Evolutionary conservation across 495 filamentous ascomycete genomes (phyloP).

Genomic region (Penicillium odoratum): DNA sequence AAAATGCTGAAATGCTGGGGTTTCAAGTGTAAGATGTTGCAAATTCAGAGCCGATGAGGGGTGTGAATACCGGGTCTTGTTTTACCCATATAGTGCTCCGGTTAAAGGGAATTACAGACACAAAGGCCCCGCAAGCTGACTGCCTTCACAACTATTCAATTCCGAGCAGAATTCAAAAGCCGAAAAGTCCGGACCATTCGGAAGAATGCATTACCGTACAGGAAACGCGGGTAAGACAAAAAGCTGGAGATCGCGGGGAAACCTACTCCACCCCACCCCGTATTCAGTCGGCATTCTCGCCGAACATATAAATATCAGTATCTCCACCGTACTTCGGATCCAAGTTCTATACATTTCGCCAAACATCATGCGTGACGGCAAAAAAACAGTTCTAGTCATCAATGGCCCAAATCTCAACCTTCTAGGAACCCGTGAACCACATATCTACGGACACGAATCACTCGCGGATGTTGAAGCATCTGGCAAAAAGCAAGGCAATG

Average conservation of each 20-base stretch:
- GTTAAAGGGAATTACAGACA: neutral
- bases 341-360: neutral
- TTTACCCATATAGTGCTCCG: neutral
- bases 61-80: neutral
- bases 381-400: constrained; percentile 56
- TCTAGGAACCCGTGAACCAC: constrained; percentile 61
- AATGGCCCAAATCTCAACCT: constrained; percentile 72
- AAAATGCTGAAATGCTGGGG: neutral
- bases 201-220: neutral
- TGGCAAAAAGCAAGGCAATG: constrained; percentile 34
- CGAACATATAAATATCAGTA: neutral
- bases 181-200: neutral
- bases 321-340: neutral
- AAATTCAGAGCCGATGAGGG: too few species aligned
- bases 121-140: neutral
- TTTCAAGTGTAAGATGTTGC: neutral
- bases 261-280: neutral
- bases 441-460: constrained; percentile 58
- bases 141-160: neutral
- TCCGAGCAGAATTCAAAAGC: neutral
- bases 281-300: neutral
- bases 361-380: neutral
- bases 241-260: neutral
- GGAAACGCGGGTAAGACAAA: neutral
- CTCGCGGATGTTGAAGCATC: constrained; percentile 50